Evolutionary conservation across 768 basidiomycete genomes (phyloP), one percentile per base, ranked within the genome.

Genomic region (Mycena kentingensis): DNA sequence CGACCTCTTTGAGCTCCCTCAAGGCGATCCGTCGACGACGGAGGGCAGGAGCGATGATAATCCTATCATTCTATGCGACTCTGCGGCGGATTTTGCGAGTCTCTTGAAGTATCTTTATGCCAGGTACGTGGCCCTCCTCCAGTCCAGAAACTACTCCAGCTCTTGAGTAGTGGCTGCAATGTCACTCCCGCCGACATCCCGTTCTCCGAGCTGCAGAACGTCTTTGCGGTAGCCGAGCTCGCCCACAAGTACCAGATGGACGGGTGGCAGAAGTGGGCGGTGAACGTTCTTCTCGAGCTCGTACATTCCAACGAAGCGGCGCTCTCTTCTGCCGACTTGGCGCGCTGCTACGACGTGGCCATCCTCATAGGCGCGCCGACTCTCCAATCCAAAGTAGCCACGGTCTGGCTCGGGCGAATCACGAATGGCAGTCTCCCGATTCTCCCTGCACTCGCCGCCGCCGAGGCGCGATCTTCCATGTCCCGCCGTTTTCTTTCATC

Each of bases 1-100:
- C 27, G 21, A 15, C 3, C 11, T 52, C 21, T 52, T 52, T 21
- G 16, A 43, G 13, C 43, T 52, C 11, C 51, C 51, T 3, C 42
- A 45, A 12, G 43, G 43, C 21, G 39, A 19, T 26, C 29, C 26
- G 24, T 4, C n/a, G n/a, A n/a, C n/a, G n/a, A n/a, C n/a, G n/a
- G n/a, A n/a, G n/a, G n/a, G n/a, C n/a, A n/a, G n/a, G n/a, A n/a
- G n/a, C n/a, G n/a, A n/a, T n/a, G n/a, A n/a, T n/a, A n/a, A n/a
- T n/a, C n/a, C n/a, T n/a, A n/a, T n/a, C n/a, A n/a, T n/a, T n/a
- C n/a, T n/a, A n/a, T n/a, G n/a, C n/a, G n/a, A n/a, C n/a, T n/a
- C n/a, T n/a, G n/a, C n/a, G n/a, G n/a, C n/a, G n/a, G n/a, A n/a
- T n/a, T n/a, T n/a, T n/a, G n/a, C n/a, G n/a, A n/a, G n/a, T n/a